phyloP scores from a whole-genome alignment of 306 rosid genomes.

The Psophocarpus tetragonolobus region DNA sequence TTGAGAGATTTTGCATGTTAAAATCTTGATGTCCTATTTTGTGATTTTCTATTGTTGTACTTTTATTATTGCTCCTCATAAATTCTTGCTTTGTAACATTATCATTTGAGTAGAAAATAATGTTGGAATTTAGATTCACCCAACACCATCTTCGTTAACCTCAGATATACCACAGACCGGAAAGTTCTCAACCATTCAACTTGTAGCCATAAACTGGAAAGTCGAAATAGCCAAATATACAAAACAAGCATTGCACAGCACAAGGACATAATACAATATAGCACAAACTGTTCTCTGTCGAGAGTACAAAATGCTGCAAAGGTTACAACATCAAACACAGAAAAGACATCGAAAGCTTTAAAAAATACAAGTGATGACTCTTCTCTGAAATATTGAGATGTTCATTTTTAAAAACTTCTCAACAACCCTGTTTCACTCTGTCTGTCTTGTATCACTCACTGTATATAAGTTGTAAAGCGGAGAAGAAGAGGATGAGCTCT shows the following conservation, averaged over 20 bases:
- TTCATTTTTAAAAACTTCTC: slow-evolving; percentile 41
- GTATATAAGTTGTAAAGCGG: slow-evolving; percentile 69
- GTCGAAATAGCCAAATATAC: not conserved
- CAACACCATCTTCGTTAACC: not conserved
- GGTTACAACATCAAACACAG: slow-evolving; percentile 65
- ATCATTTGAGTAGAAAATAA: not conserved
- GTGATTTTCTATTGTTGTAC: no score
- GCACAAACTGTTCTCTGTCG: slow-evolving; percentile 49
- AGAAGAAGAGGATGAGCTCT: slow-evolving; percentile 99
- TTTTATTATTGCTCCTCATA: no score
- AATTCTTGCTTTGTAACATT: no score
- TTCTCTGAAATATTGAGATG: slow-evolving; percentile 56
- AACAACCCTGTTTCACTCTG: slow-evolving; percentile 33
- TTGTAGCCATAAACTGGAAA: not conserved
- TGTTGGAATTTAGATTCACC: not conserved
- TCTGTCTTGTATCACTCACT: slow-evolving; percentile 55
- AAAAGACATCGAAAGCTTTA: slow-evolving; percentile 48
- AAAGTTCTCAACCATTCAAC: not conserved
- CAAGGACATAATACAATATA: slow-evolving; percentile 25
- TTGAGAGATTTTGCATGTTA: no score
- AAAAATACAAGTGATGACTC: slow-evolving; percentile 51
- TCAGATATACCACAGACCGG: not conserved
- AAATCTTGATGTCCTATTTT: no score
- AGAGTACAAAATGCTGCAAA: slow-evolving; percentile 57
- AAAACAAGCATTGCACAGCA: slow-evolving; percentile 27